Percentiles rank a stretch among this genome's conserved stretches.
phyloP scores from a whole-genome alignment of 371 early-diverging fungal genomes.

The Encephalitozoon hellem region DNA sequence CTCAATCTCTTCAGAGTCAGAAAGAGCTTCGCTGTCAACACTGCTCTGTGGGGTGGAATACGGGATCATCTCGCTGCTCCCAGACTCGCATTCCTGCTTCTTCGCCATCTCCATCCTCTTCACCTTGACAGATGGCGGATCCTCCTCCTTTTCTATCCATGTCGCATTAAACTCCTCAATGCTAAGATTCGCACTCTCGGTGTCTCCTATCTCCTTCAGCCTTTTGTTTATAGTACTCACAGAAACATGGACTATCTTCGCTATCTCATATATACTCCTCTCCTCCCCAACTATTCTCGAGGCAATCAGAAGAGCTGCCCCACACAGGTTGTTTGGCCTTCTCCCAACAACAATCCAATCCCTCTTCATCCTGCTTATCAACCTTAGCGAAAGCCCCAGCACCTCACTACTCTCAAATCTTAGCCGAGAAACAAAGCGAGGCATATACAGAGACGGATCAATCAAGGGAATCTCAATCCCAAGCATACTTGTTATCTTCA shows the following conservation, averaged over 20 bases:
- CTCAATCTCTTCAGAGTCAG: slow-evolving; percentile 38
- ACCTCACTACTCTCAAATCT: slow-evolving; percentile 75
- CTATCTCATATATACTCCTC: slow-evolving; percentile 74
- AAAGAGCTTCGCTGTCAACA: background rate
- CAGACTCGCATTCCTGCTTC: background rate
- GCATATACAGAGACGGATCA: slow-evolving; percentile 87
- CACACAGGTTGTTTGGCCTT: slow-evolving; percentile 93
- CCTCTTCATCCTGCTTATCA: slow-evolving; percentile 85
- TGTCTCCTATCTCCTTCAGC: slow-evolving; percentile 74
- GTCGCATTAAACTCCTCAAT: slow-evolving; percentile 75
- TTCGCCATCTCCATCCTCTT: slow-evolving; percentile 56
- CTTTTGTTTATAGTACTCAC: slow-evolving; percentile 76
- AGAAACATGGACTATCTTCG: slow-evolving; percentile 79
- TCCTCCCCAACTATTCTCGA: slow-evolving; percentile 82
- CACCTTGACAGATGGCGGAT: slow-evolving; percentile 68
- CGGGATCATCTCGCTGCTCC: background rate
- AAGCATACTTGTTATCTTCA: slow-evolving; percentile 70
- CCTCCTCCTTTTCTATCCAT: slow-evolving; percentile 74
- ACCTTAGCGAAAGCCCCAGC: slow-evolving; percentile 71
- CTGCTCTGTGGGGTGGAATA: background rate
- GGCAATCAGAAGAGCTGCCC: slow-evolving; percentile 81
- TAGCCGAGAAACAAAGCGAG: slow-evolving; percentile 77
- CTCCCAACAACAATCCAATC: slow-evolving; percentile 94
- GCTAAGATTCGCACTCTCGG: slow-evolving; percentile 73
- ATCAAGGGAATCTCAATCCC: slow-evolving; percentile 72